These are phyloP conservation scores for Rhododendron griersonianum DNA, from an alignment of 148 eudicot species.

Conservation along the genomic window DNA sequence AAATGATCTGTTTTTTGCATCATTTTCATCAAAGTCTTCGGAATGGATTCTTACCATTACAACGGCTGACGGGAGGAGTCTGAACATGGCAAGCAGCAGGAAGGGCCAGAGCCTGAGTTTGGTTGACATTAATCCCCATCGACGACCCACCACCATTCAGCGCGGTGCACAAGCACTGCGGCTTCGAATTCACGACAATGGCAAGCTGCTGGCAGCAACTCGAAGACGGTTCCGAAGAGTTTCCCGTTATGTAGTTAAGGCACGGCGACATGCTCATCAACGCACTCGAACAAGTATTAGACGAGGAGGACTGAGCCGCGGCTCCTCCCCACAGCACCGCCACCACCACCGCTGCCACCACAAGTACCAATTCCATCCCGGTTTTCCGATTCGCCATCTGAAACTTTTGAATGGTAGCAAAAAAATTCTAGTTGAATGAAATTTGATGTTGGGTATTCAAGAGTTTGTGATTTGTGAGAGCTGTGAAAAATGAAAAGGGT, in stretches of 20 bases:
- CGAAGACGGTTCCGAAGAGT: constrained; percentile 45
- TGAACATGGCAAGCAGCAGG: constrained; percentile 34
- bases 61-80: constrained; percentile 25
- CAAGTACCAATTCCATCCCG: not conserved
- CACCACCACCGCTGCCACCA: not conserved
- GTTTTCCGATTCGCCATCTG: not conserved
- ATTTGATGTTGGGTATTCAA: not conserved
- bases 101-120: constrained; percentile 32
- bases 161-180: constrained; percentile 28
- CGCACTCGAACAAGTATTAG: constrained; percentile 28
- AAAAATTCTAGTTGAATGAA: not conserved
- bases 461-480: not conserved
- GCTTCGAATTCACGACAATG: constrained; percentile 18
- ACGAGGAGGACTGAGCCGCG: constrained; percentile 15
- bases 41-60: constrained; percentile 26
- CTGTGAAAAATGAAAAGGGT: not conserved
- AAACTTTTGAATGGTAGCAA: not conserved
- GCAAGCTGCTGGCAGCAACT: constrained; percentile 48
- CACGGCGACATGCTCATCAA: constrained; percentile 52
- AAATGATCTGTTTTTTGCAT: not conserved
- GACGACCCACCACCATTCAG: constrained; percentile 25
- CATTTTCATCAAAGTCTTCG: not conserved
- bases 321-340: constrained; percentile 1
- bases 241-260: constrained; percentile 55
- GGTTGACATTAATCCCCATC: constrained; percentile 28